Percentiles rank a stretch among this genome's conserved stretches.
Conservation (phyloP, 805 yeast species). For the Saturnispora kantuleensis region DNA sequence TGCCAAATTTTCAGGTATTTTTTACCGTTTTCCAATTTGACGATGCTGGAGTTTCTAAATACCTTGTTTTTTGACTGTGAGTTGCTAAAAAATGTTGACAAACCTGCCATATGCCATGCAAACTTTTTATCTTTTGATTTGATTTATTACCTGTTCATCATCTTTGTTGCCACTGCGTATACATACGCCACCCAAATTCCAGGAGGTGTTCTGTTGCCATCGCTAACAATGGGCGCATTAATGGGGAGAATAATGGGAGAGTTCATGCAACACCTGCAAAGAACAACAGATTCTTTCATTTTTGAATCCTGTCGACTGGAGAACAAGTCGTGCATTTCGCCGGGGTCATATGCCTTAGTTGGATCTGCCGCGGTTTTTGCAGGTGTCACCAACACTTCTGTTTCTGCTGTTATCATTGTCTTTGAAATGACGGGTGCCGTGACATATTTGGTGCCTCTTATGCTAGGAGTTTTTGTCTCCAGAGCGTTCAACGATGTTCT, state of each 20-base stretch:
- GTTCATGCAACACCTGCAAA: constrained; percentile 39
- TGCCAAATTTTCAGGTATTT: constrained; percentile 53
- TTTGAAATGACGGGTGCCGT: constrained; percentile 84
- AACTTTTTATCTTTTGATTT: constrained; percentile 29
- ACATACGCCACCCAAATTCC: constrained; percentile 63
- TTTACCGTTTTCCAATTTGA: constrained; percentile 33
- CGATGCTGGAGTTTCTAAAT: constrained; percentile 48
- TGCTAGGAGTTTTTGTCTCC: constrained; percentile 71
- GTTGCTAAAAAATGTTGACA: constrained; percentile 5
- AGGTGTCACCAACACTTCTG: constrained; percentile 72
- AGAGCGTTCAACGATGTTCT: constrained; percentile 62
- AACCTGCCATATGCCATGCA: constrained; percentile 14
- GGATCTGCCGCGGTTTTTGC: constrained; percentile 81
- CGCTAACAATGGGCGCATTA: constrained; percentile 52
- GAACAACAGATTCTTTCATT: constrained; percentile 28
- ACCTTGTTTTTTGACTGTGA: constrained; percentile 62
- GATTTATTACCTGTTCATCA: constrained; percentile 9
- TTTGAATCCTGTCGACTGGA: constrained; percentile 33
- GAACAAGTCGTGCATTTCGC: constrained; percentile 50
- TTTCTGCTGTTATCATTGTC: constrained; percentile 68
- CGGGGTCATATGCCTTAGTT: constrained; percentile 81
- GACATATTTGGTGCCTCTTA: constrained; percentile 73
- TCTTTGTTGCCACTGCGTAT: constrained; percentile 48
- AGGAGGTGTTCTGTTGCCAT: constrained; percentile 59
- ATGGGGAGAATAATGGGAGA: constrained; percentile 49